These are phyloP conservation scores for Omphalotus guepiniiformis DNA, from an alignment of 768 basidiomycete species.

Conservation along the genomic window DNA sequence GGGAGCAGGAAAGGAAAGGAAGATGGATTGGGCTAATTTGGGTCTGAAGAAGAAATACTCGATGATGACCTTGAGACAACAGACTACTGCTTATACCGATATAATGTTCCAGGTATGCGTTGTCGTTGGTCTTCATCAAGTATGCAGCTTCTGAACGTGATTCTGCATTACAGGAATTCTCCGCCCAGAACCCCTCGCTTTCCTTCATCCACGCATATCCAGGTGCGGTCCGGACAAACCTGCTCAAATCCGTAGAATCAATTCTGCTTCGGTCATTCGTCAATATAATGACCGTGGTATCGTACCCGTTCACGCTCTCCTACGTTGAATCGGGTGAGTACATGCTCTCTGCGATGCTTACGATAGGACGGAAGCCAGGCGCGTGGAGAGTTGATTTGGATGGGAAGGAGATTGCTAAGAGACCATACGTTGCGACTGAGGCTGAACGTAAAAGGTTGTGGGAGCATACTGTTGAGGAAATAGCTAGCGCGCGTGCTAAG, in stretches of 20 bases:
- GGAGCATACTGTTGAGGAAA: slow-evolving; percentile 19
- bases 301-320: slow-evolving; percentile 6
- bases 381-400: slow-evolving; percentile 13
- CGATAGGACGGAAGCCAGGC: slow-evolving; percentile 11
- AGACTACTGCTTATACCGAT: slow-evolving; percentile 25
- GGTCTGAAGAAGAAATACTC: slow-evolving; percentile 26
- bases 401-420: slow-evolving; percentile 18
- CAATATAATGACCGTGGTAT: slow-evolving; percentile 9
- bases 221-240: slow-evolving; percentile 29
- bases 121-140: not conserved
- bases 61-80: slow-evolving; percentile 12
- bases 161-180: slow-evolving; percentile 23
- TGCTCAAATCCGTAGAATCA: slow-evolving; percentile 17
- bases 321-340: slow-evolving; percentile 19
- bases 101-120: slow-evolving; percentile 16
- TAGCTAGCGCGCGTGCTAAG: no score
- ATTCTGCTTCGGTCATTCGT: slow-evolving; percentile 10
- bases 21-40: slow-evolving; percentile 25
- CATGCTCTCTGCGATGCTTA: slow-evolving; percentile 9
- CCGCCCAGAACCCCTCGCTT: slow-evolving; percentile 25
- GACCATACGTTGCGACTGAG: slow-evolving; percentile 6
- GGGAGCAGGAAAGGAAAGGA: slow-evolving; percentile 18
- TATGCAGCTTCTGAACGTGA: not conserved
- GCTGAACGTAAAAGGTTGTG: slow-evolving; percentile 13
- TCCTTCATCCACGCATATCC: slow-evolving; percentile 34